Conservation (phyloP, 805 yeast species). For the Kuraishia piskuri region DNA sequence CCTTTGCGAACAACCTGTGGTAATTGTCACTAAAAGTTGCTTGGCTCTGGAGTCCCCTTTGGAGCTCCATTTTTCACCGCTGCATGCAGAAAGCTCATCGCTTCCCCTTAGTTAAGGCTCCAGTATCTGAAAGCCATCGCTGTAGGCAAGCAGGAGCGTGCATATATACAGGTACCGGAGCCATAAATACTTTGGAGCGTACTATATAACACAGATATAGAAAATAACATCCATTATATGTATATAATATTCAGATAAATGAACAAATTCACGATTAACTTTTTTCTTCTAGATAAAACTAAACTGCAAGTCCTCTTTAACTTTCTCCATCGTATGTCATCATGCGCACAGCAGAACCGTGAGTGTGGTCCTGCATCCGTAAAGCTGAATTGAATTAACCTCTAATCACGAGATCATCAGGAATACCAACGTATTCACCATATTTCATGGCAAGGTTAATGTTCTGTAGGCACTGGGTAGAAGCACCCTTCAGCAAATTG, state of each 20-base stretch:
- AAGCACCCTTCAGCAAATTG: conserved; percentile 94
- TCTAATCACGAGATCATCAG: conserved; percentile 52
- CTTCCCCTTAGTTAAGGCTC: not conserved
- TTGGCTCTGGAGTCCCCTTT: too few relatives aligned
- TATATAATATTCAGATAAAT: not conserved
- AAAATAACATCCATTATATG: not conserved
- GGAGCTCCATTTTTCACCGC: not conserved
- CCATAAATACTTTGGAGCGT: too few relatives aligned
- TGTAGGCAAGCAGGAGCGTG: too few relatives aligned
- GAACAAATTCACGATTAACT: not conserved
- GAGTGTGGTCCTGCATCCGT: not conserved
- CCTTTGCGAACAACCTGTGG: not conserved
- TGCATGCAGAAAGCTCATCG: not conserved
- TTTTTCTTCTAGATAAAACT: not conserved
- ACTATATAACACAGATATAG: too few relatives aligned
- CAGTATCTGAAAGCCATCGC: not conserved
- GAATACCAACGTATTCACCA: conserved; percentile 94
- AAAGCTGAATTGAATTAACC: conserved; percentile 19
- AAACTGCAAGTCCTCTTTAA: not conserved
- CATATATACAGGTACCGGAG: too few relatives aligned
- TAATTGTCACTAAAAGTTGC: too few relatives aligned
- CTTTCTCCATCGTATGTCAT: not conserved
- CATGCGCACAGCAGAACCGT: not conserved
- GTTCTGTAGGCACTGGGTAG: conserved; percentile 96
- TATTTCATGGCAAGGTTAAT: conserved; percentile 85